A percentile compares a stretch with the other conserved stretches of the same genome.
These are phyloP conservation scores for Wickerhamomyces rabaulensis DNA, from an alignment of 805 yeast species.

Conservation along the genomic window DNA sequence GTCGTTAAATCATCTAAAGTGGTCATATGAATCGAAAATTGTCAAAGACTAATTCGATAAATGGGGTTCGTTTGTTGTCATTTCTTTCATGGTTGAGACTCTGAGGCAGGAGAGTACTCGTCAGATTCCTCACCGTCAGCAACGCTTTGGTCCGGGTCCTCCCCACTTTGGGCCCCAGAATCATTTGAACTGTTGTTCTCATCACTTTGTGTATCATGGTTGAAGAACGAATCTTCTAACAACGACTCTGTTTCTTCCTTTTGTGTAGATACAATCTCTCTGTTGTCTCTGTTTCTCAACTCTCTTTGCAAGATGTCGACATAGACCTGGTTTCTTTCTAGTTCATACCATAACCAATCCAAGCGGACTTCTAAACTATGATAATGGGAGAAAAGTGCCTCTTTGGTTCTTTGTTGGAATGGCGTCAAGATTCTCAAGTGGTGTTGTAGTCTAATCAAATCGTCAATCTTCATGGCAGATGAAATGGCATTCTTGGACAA, in stretches of 20 bases:
- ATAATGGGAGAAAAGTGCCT: slow-evolving; percentile 38
- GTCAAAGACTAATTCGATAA: neutral
- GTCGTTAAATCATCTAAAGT: neutral
- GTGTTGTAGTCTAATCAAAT: slow-evolving; percentile 29
- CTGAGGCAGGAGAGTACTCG: neutral
- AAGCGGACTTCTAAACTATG: slow-evolving; percentile 45
- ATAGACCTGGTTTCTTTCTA: slow-evolving; percentile 39
- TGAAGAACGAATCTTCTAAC: slow-evolving; percentile 22
- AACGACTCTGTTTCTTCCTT: slow-evolving; percentile 15
- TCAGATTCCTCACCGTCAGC: neutral
- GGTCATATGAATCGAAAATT: neutral
- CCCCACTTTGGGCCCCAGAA: neutral
- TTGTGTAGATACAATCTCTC: neutral
- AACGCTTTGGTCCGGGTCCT: neutral
- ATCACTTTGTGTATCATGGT: slow-evolving; percentile 5
- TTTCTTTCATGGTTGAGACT: neutral
- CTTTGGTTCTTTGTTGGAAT: slow-evolving; percentile 46
- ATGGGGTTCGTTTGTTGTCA: neutral
- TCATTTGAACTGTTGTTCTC: neutral
- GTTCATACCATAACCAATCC: slow-evolving; percentile 54
- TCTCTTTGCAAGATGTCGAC: slow-evolving; percentile 27
- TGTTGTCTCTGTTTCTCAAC: slow-evolving; percentile 1
- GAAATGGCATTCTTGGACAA: slow-evolving; percentile 29
- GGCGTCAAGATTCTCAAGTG: slow-evolving; percentile 50
- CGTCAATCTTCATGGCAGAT: slow-evolving; percentile 32